A percentile compares a stretch with the other conserved stretches of the same genome.
Evolutionary conservation across 345 rosid genomes (phyloP).

Genomic region (Hibiscus tridactylites): DNA sequence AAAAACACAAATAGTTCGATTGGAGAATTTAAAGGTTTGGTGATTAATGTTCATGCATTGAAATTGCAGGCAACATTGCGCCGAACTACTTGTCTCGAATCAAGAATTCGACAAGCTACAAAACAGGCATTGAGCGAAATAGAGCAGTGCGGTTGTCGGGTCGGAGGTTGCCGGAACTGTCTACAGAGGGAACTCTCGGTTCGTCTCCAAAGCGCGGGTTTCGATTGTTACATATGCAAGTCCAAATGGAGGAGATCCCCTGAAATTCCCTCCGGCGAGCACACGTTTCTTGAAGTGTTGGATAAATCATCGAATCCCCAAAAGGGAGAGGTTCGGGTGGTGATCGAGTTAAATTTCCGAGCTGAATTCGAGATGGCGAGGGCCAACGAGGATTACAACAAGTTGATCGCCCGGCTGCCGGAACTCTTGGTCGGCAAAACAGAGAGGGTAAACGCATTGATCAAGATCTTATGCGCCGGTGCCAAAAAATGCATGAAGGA

Average conservation of each 20-base stretch:
- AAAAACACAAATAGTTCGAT: neutral
- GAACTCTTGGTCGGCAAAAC: constrained; percentile 68
- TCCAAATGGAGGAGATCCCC: constrained; percentile 59
- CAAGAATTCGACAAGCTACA: too few species aligned
- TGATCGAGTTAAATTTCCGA: constrained; percentile 36
- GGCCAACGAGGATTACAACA: constrained; percentile 49
- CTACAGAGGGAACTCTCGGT: constrained; percentile 38
- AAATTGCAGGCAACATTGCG: constrained; percentile 45
- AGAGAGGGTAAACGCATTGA: constrained; percentile 55
- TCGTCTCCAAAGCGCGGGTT: constrained; percentile 52
- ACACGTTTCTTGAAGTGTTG: constrained; percentile 55
- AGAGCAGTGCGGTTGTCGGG: too few species aligned
- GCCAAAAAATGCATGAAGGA: constrained; percentile 71
- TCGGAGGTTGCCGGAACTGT: constrained; percentile 55
- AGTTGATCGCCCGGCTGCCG: constrained; percentile 38
- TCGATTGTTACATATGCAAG: constrained; percentile 16
- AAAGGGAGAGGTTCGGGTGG: constrained; percentile 9
- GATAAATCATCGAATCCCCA: constrained; percentile 17
- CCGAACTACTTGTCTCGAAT: neutral
- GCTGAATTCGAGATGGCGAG: too few species aligned
- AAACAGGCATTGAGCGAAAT: too few species aligned
- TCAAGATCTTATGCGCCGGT: constrained; percentile 60
- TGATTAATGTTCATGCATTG: neutral
- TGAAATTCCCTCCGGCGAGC: constrained; percentile 70
- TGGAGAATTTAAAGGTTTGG: neutral